Percentiles rank a stretch among this genome's conserved stretches.
Conservation (phyloP, 2,329 filamentous ascomycete species). For the Sporothrix variecibatus region DNA sequence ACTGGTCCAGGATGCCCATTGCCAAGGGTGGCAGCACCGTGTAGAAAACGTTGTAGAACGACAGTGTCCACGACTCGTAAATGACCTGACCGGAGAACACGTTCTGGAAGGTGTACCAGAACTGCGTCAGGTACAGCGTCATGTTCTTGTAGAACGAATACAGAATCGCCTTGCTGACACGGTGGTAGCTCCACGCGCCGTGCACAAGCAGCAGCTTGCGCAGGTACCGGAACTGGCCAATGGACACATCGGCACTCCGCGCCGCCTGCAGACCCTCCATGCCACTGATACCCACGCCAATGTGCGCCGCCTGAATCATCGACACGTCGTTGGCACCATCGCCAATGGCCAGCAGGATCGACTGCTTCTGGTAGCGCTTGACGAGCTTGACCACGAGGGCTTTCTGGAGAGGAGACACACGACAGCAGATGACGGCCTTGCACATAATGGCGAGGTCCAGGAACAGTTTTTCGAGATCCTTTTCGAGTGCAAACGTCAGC, state of each 20-base stretch:
- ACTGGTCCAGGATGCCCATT: conserved; percentile 96
- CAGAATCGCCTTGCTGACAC: conserved; percentile 93
- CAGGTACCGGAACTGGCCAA: conserved; percentile 92
- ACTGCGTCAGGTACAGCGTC: conserved; percentile 97
- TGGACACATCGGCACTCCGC: conserved; percentile 90
- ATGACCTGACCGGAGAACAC: conserved; percentile 97
- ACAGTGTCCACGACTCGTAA: conserved; percentile 99
- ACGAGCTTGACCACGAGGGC: conserved; percentile 97
- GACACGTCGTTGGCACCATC: conserved; percentile 99
- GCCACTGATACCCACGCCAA: conserved; percentile 96
- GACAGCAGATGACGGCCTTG: conserved; percentile 98
- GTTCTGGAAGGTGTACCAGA: conserved; percentile 99
- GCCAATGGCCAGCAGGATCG: conserved; percentile 91
- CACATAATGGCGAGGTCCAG: conserved; percentile 91
- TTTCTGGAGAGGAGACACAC: conserved; percentile 96
- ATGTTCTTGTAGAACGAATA: conserved; percentile 99
- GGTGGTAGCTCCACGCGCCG: conserved; percentile 96
- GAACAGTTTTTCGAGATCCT: conserved; percentile 90
- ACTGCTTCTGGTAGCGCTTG: conserved; percentile 85
- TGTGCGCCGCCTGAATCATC: conserved; percentile 98
- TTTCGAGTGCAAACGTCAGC: conserved; percentile 88
- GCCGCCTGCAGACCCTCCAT: conserved; percentile 96
- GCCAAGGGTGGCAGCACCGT: conserved; percentile 91
- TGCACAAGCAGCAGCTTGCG: conserved; percentile 93
- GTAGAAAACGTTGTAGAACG: conserved; percentile 98